Percentiles rank a stretch among this genome's conserved stretches.
phyloP scores from a whole-genome alignment of 495 filamentous ascomycete genomes.

The Penicillium coprophilum region DNA sequence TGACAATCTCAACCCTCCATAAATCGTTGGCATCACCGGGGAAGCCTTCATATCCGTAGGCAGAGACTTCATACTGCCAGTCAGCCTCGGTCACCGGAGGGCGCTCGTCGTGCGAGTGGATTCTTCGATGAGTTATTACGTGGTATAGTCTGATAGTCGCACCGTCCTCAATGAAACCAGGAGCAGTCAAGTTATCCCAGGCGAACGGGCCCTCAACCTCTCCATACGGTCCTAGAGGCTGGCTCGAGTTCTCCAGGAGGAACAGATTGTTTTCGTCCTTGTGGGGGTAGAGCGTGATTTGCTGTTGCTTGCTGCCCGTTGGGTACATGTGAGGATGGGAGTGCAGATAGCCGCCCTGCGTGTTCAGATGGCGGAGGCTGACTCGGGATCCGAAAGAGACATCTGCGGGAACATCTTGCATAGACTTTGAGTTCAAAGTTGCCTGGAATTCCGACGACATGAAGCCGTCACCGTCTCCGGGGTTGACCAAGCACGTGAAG shows the following conservation, averaged over 20 bases:
- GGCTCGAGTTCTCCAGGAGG: slow-evolving; percentile 91
- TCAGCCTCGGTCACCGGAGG: slow-evolving; percentile 96
- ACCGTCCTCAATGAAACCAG: slow-evolving; percentile 72
- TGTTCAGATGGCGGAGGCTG: slow-evolving; percentile 87
- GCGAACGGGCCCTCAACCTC: slow-evolving; percentile 76
- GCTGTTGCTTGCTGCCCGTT: slow-evolving; percentile 94
- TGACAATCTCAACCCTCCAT: slow-evolving; percentile 93
- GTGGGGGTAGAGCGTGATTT: slow-evolving; percentile 96
- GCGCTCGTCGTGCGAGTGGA: slow-evolving; percentile 97
- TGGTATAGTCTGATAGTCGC: slow-evolving; percentile 81
- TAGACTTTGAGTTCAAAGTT: slow-evolving; percentile 90
- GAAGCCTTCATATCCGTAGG: slow-evolving; percentile 97
- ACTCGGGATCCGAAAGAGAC: slow-evolving; percentile 85
- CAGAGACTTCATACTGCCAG: slow-evolving; percentile 98
- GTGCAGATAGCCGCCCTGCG: slow-evolving; percentile 95
- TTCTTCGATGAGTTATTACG: slow-evolving; percentile 72
- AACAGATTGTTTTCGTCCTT: slow-evolving; percentile 98
- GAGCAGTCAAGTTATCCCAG: slow-evolving; percentile 72
- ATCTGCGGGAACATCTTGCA: slow-evolving; percentile 93
- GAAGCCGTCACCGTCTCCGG: slow-evolving; percentile 96
- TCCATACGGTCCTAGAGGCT: slow-evolving; percentile 75
- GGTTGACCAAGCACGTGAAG: slow-evolving; percentile 88
- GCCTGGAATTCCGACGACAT: slow-evolving; percentile 99
- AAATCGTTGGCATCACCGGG: slow-evolving; percentile 94
- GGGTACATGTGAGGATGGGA: slow-evolving; percentile 98